Evolutionary conservation across 352 stramenopile genomes (phyloP).

Genomic region (Peronospora farinosa): DNA sequence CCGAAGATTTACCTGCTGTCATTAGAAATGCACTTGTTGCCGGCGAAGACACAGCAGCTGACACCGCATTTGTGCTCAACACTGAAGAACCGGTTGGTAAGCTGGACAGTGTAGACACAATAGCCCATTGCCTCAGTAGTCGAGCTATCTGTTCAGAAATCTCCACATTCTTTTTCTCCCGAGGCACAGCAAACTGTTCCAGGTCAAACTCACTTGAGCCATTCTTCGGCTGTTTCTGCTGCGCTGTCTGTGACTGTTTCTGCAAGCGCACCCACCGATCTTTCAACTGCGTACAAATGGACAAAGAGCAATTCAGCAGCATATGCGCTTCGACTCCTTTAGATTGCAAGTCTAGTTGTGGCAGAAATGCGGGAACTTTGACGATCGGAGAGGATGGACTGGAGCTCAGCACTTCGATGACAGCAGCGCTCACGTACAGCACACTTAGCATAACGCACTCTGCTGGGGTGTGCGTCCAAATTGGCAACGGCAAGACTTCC

Average conservation of each 20-base stretch:
- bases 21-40: neutral
- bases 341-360: conserved; percentile 32
- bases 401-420: conserved; percentile 31
- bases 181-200: conserved; percentile 51
- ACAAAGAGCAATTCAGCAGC: conserved; percentile 53
- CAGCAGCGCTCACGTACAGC: conserved; percentile 60
- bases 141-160: conserved; percentile 47
- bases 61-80: conserved; percentile 4
- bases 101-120: conserved; percentile 23
- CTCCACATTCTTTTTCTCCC: conserved; percentile 42
- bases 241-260: conserved; percentile 33
- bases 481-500: conserved; percentile 42
- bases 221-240: conserved; percentile 23
- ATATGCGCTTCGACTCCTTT: conserved; percentile 42
- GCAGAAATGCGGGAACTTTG: conserved; percentile 41
- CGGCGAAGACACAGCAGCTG: conserved; percentile 2
- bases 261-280: conserved; percentile 60
- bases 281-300: conserved; percentile 48
- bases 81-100: conserved; percentile 15
- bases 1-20: neutral
- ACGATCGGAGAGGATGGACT: neutral
- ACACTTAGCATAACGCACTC: conserved; percentile 67
- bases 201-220: conserved; percentile 39
- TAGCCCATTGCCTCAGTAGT: conserved; percentile 57
- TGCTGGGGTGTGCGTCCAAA: conserved; percentile 57